Base-by-base conservation (phyloP, 192 early-diverging fungal species). In the Coemansia guatemalensis region DNA sequence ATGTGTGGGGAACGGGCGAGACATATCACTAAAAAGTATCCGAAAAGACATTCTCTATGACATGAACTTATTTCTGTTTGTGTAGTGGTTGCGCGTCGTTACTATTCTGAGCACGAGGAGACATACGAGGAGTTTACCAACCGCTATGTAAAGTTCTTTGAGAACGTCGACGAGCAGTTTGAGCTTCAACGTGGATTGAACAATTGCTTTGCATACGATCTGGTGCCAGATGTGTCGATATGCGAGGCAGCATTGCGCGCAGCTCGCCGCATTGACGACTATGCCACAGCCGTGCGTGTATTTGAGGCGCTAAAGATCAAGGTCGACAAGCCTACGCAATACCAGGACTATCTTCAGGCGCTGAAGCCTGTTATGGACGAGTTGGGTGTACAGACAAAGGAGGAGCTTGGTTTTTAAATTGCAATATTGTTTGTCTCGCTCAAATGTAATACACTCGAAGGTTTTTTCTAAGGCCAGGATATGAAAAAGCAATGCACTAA, bases 101-200 rank as follows among this genome's bases (percentile, higher is more conserved):
- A 78, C 74, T 92, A 88, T 68, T 89, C 91, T 24, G 79, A 84
- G 33, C 87, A 89, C 79, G 87, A 88, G 52, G 89, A 90, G 63
- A 85, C 88, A 44, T 93, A 85, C 68, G 92, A 93, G 71, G 84
- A 87, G 56, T 90, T 88, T 73, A 89, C 85, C 33, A 85, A 87
- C 66, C 90, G 89, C 58, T 92, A 90, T 64, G 85, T 89, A 68
- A 85, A 86, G 75, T 92, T 92, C 70, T 93, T 93, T 76, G 88
- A 92, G 59, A 85, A 86, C 60, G 89, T 89, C 56, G 91, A 93
- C 55, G 95, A 99, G 84, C 87, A 92, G 68, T 97, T 96, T 82
- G 97, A 99, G 85, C 87, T 99, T 47, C 93, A 97, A 86, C 88
- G 95, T 67, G 95, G 95, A 27, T 85, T 99, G 74, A 98, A 97